Evolutionary conservation across 345 rosid species (phyloP).

Genomic region (Eutrema yunnanense): DNA sequence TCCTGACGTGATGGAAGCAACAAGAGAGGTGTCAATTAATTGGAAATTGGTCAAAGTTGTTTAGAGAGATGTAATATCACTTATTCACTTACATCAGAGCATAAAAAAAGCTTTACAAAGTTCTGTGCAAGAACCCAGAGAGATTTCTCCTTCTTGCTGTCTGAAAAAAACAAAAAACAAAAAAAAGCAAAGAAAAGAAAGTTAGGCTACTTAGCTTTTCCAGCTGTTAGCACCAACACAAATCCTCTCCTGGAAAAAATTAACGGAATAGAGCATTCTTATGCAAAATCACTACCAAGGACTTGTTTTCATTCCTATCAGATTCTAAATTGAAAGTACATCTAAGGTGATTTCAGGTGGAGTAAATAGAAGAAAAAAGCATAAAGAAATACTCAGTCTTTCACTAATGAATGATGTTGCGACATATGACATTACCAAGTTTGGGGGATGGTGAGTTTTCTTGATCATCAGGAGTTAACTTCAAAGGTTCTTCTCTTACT

Average conservation of each 20-base stretch:
- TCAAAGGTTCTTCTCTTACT: conserved; percentile 35
- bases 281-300: not conserved
- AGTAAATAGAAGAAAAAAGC: not conserved
- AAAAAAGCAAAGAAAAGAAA: not conserved
- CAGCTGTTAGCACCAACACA: not conserved
- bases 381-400: not conserved
- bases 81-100: conserved; percentile 55
- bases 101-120: conserved; percentile 79
- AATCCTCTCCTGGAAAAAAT: not conserved
- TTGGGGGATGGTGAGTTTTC: conserved; percentile 43
- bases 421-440: conserved; percentile 40
- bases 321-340: not conserved
- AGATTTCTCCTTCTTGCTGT: conserved; percentile 61
- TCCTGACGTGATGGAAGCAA: conserved; percentile 30
- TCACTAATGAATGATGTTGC: not conserved
- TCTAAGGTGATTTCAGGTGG: not conserved
- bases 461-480: conserved; percentile 37
- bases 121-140: conserved; percentile 65
- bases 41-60: not conserved
- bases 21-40: not conserved
- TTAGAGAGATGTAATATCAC: not conserved
- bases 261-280: not conserved
- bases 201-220: not conserved
- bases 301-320: not conserved
- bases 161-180: conserved; percentile 15